These are phyloP conservation scores for Apiotrichum akiyoshidainum DNA, from an alignment of 1,284 basidiomycete species.

Conservation along the genomic window DNA sequence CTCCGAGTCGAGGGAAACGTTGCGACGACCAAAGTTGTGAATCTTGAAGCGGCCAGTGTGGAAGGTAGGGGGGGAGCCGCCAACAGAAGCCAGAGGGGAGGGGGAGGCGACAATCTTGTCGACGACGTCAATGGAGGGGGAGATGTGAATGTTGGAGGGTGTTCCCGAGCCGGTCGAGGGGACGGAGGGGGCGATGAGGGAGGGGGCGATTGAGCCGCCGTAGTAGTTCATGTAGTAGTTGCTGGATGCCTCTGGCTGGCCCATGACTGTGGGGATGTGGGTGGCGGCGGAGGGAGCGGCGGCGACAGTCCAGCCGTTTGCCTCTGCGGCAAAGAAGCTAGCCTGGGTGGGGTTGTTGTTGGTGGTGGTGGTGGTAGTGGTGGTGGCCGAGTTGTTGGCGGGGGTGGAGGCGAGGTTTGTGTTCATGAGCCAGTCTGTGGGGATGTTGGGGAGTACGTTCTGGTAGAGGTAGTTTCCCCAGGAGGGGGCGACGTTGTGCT, in stretches of 20 bases:
- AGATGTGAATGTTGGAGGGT: constrained; percentile 14
- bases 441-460: constrained; percentile 37
- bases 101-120: constrained; percentile 32
- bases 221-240: constrained; percentile 19
- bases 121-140: constrained; percentile 31
- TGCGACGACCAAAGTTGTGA: background rate
- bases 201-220: constrained; percentile 31
- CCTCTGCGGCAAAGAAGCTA: constrained; percentile 21
- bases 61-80: constrained; percentile 7
- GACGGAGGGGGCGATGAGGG: constrained; percentile 23
- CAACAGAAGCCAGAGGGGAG: constrained; percentile 8
- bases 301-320: constrained; percentile 3
- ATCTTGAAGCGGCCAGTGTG: constrained; percentile 1
- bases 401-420: constrained; percentile 16
- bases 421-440: constrained; percentile 28
- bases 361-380: constrained; percentile 5
- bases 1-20: constrained; percentile 34
- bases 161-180: constrained; percentile 2
- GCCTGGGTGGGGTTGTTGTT: constrained; percentile 15
- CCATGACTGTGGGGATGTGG: constrained; percentile 5
- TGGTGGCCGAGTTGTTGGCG: constrained; percentile 13
- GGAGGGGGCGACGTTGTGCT: constrained; percentile 27
- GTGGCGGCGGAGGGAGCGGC: background rate
- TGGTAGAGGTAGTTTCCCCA: constrained; percentile 48
- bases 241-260: constrained; percentile 12